Evolutionary conservation across 2,329 filamentous ascomycete genomes (phyloP).

Genomic region (Pseudocercospora ulei): DNA sequence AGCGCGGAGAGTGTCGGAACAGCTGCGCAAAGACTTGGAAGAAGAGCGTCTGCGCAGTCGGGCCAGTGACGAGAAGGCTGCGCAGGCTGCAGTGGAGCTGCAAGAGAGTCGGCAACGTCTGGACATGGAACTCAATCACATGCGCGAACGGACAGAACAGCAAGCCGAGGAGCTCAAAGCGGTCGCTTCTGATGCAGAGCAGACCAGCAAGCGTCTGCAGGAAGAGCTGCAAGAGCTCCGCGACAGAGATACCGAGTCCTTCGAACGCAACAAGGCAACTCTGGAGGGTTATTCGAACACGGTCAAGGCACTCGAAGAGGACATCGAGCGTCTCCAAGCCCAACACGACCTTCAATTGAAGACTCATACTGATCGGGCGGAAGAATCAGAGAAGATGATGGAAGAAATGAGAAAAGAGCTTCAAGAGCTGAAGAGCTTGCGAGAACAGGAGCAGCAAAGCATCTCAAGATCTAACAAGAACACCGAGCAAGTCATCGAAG

Average conservation of each 20-base stretch:
- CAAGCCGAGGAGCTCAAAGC: constrained; percentile 16
- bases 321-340: constrained; percentile 13
- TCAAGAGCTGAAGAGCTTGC: constrained; percentile 16
- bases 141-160: constrained; percentile 14
- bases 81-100: constrained; percentile 8
- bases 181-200: constrained; percentile 13
- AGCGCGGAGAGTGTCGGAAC: constrained; percentile 20
- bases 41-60: constrained; percentile 18
- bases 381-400: constrained; percentile 9
- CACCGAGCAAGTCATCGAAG: constrained; percentile 13
- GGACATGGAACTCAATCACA: constrained; percentile 17
- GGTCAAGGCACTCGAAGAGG: constrained; percentile 17
- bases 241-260: constrained; percentile 14
- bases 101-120: constrained; percentile 11
- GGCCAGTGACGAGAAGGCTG: constrained; percentile 12
- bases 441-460: constrained; percentile 9
- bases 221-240: constrained; percentile 15
- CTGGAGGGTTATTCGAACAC: constrained; percentile 12
- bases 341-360: constrained; percentile 18
- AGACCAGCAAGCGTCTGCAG: constrained; percentile 15
- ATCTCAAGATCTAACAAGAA: constrained; percentile 13
- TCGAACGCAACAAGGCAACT: constrained; percentile 12
- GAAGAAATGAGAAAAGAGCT: constrained; percentile 17
- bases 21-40: constrained; percentile 24
- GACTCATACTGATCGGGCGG: constrained; percentile 10